Percentiles rank a stretch among this genome's conserved stretches.
phyloP scores from a whole-genome alignment of 345 rosid genomes.

The Heritiera littoralis region DNA sequence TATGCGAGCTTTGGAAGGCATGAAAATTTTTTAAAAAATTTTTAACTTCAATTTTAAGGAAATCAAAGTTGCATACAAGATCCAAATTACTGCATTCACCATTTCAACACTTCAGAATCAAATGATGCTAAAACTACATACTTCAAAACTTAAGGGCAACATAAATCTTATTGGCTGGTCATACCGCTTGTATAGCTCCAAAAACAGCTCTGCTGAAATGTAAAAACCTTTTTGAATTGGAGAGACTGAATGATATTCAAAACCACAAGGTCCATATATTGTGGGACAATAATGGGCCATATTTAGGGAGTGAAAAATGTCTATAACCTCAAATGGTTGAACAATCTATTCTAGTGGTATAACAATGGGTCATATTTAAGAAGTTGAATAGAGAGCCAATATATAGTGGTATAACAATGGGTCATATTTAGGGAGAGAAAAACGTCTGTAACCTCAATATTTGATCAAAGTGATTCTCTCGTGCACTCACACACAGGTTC shows the following conservation, averaged over 20 bases:
- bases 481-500: background rate
- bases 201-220: background rate
- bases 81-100: background rate
- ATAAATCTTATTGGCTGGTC: background rate
- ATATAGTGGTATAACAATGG: background rate
- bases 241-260: background rate
- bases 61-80: background rate
- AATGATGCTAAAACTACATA: background rate
- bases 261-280: background rate
- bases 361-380: too few relatives aligned
- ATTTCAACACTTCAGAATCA: background rate
- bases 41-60: background rate
- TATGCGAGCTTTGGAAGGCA: background rate
- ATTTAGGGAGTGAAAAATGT: too few relatives aligned
- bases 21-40: background rate
- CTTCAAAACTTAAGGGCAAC: background rate
- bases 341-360: too few relatives aligned
- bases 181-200: background rate
- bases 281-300: too few relatives aligned
- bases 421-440: background rate
- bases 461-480: constrained; percentile 1
- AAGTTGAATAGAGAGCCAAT: background rate
- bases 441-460: background rate
- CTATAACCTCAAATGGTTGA: too few relatives aligned
- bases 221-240: background rate